Percentiles rank a stretch among this genome's conserved stretches.
Evolutionary conservation across 306 rosid genomes (phyloP).

Genomic region (Prunus fruticosa): DNA sequence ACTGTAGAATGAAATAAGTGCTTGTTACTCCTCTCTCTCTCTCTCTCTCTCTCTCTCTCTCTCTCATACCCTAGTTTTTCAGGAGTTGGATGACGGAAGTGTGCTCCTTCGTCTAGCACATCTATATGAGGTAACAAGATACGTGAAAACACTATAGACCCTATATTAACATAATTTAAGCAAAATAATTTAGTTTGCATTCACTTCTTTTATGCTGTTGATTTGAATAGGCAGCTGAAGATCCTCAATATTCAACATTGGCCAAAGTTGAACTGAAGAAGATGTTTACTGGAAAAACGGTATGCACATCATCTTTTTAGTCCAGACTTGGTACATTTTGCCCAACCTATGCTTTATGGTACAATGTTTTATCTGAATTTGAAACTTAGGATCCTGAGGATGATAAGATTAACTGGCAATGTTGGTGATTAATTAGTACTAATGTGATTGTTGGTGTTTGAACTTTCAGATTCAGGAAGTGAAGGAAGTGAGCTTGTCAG

Average conservation of each 20-base stretch:
- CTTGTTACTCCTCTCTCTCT: not conserved
- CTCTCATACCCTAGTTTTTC: conserved; percentile 14
- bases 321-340: not conserved
- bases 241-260: conserved; percentile 51
- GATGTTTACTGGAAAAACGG: conserved; percentile 57
- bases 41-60: conserved; percentile 2
- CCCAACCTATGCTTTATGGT: not conserved
- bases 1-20: not conserved
- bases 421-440: not conserved
- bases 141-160: not conserved
- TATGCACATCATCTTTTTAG: conserved; percentile 20
- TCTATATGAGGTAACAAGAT: conserved; percentile 65
- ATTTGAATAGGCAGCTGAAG: conserved; percentile 55
- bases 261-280: conserved; percentile 77
- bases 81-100: conserved; percentile 75
- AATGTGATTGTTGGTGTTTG: not conserved
- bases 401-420: not conserved
- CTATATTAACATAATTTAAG: not conserved
- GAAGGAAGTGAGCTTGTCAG: conserved; percentile 63
- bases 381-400: not conserved
- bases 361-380: not conserved
- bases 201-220: conserved; percentile 12
- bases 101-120: conserved; percentile 88
- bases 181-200: not conserved
- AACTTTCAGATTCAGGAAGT: conserved; percentile 47